These are phyloP conservation scores for Fusarium newnesense DNA, from an alignment of 2,329 filamentous ascomycete species.

Conservation along the genomic window DNA sequence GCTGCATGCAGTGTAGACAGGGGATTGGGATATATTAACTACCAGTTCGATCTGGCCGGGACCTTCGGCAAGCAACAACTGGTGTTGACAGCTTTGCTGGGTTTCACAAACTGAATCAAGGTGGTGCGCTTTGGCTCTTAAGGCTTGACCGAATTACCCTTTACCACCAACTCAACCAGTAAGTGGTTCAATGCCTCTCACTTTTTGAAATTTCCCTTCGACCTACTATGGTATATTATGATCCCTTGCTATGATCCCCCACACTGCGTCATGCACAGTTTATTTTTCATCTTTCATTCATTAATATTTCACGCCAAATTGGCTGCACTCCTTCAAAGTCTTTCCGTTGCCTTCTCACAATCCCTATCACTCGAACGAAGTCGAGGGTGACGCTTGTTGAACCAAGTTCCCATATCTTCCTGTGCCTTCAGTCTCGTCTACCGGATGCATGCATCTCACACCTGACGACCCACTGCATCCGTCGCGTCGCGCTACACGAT, in stretches of 20 bases:
- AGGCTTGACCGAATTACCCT: conserved; percentile 23
- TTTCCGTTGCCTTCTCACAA: conserved; percentile 2
- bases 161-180: conserved; percentile 31
- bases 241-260: conserved; percentile 30
- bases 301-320: conserved; percentile 16
- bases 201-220: conserved; percentile 1
- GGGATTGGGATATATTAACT: conserved; percentile 28
- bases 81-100: conserved; percentile 25
- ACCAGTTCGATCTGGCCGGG: conserved; percentile 29
- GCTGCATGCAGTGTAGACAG: conserved; percentile 39
- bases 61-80: conserved; percentile 28
- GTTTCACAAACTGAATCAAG: conserved; percentile 6
- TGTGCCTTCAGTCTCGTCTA: conserved; percentile 7
- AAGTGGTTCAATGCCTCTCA: conserved; percentile 28
- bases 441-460: conserved; percentile 43
- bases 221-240: conserved; percentile 1
- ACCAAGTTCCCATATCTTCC: conserved; percentile 5
- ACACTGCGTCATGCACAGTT: conserved; percentile 34
- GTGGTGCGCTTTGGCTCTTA: conserved; percentile 11
- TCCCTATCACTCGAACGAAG: conserved; percentile 2
- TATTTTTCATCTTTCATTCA: conserved; percentile 3
- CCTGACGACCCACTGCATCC: conserved; percentile 40
- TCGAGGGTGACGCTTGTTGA: conserved; percentile 21
- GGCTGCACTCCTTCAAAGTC: conserved; percentile 4
- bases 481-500: conserved; percentile 45